These are phyloP conservation scores for Miscanthus sacchariflorus DNA, from an alignment of 202 grass and related monocot genomes.

Conservation along the genomic window DNA sequence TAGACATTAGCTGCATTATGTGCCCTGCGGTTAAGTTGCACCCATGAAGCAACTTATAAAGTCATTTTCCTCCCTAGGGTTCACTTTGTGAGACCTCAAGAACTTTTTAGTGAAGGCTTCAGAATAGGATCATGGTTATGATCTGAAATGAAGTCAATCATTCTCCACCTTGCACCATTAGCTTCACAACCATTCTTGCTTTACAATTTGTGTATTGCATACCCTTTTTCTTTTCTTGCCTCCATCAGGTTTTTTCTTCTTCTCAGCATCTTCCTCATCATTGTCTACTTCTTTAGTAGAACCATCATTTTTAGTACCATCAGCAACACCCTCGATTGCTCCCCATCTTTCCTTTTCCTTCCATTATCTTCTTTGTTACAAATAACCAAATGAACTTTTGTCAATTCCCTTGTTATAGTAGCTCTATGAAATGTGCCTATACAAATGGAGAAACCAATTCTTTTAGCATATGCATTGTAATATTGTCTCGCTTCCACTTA, in stretches of 20 bases:
- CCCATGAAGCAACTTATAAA: background rate
- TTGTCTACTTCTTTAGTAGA: background rate
- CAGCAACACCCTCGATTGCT: no score
- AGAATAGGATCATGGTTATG: background rate
- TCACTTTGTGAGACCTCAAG: background rate
- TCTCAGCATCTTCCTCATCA: background rate
- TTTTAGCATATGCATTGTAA: no score
- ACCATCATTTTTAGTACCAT: no score
- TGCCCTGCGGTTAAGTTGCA: background rate
- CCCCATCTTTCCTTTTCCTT: no score
- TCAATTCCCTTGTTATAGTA: no score
- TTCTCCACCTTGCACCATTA: background rate
- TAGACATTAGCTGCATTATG: background rate
- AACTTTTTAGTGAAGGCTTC: no score
- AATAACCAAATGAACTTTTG: no score
- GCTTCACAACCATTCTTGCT: background rate
- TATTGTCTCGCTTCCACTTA: no score
- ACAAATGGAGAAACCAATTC: no score
- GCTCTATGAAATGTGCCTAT: no score
- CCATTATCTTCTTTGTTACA: no score
- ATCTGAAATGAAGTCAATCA: background rate
- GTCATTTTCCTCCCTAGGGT: accelerated
- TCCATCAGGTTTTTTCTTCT: background rate
- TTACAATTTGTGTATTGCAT: background rate
- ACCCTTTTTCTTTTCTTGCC: background rate